Evolutionary conservation across 108 stramenopile genomes (phyloP).

Genomic region (Discostella stelligeroides): DNA sequence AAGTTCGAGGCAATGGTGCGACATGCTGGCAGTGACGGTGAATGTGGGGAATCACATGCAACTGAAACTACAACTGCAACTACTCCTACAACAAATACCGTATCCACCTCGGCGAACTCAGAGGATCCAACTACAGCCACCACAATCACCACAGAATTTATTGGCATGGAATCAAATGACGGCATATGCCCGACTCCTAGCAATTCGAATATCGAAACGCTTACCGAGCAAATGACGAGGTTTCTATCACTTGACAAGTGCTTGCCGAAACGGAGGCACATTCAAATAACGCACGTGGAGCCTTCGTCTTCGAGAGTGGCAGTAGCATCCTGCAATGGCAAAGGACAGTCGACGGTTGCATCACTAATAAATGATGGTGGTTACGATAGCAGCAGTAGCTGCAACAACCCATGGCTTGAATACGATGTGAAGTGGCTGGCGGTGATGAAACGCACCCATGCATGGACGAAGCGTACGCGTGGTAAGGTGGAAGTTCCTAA

Average conservation of each 20-base stretch:
- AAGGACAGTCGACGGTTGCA: not conserved
- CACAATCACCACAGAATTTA: constrained; percentile 49
- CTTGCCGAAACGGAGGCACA: constrained; percentile 89
- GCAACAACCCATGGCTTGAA: constrained; percentile 48
- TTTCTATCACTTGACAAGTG: constrained; percentile 99
- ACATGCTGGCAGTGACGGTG: constrained; percentile 48
- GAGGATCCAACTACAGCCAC: not conserved
- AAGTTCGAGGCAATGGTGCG: constrained; percentile 91
- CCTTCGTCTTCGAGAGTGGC: constrained; percentile 21
- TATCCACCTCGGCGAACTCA: not conserved
- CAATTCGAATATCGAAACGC: constrained; percentile 32
- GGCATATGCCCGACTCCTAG: constrained; percentile 44
- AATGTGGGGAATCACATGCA: not conserved
- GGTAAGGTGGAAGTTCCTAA: constrained; percentile 33
- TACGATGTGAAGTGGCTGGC: constrained; percentile 91
- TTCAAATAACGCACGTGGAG: constrained; percentile 83
- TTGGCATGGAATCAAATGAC: constrained; percentile 56
- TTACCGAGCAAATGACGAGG: constrained; percentile 85
- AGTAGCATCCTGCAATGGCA: not conserved
- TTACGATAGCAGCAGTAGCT: not conserved
- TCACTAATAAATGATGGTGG: not conserved
- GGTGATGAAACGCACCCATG: constrained; percentile 75
- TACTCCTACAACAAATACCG: not conserved
- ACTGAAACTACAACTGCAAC: not conserved
- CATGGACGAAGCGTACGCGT: constrained; percentile 45